Conservation (phyloP, 2,329 filamentous ascomycete genomes). For the Talaromyces verruculosus region DNA sequence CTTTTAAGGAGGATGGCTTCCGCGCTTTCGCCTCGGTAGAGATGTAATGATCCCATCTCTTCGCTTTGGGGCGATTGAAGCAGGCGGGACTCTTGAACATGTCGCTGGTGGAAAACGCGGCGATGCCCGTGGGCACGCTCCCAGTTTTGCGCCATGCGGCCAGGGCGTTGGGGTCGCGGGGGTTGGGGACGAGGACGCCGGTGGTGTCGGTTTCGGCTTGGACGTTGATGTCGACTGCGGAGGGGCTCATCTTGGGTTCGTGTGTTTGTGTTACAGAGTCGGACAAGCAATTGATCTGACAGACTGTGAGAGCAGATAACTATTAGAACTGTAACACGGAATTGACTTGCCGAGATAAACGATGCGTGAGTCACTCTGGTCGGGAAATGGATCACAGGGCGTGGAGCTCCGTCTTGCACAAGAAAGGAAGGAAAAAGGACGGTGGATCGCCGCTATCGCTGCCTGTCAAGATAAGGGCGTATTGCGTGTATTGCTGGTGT, state of each 20-base stretch:
- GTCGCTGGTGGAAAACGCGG: constrained; percentile 74
- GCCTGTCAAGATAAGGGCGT: not conserved
- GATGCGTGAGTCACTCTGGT: not conserved
- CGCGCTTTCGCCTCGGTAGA: constrained; percentile 61
- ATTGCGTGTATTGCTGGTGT: not conserved
- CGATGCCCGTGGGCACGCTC: constrained; percentile 70
- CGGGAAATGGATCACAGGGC: not conserved
- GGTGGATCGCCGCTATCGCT: constrained; percentile 12
- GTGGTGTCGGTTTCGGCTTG: constrained; percentile 40
- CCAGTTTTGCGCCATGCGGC: constrained; percentile 68
- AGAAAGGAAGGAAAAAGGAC: not conserved
- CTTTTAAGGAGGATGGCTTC: constrained; percentile 73
- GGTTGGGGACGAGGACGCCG: constrained; percentile 38
- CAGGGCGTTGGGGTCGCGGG: constrained; percentile 66
- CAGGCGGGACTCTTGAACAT: constrained; percentile 71
- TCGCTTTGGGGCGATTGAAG: constrained; percentile 69
- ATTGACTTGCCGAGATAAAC: not conserved
- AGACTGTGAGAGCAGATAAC: not conserved
- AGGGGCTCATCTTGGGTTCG: constrained; percentile 30
- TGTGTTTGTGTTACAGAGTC: too few relatives aligned
- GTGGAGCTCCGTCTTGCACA: not conserved
- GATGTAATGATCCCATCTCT: constrained; percentile 66
- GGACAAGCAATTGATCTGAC: not conserved
- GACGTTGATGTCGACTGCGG: constrained; percentile 33
- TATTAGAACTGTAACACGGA: too few relatives aligned